Evolutionary conservation across 78 protist species (phyloP), one percentile per base, ranked within the genome.

Genomic region (Dictyostelium purpureum): DNA sequence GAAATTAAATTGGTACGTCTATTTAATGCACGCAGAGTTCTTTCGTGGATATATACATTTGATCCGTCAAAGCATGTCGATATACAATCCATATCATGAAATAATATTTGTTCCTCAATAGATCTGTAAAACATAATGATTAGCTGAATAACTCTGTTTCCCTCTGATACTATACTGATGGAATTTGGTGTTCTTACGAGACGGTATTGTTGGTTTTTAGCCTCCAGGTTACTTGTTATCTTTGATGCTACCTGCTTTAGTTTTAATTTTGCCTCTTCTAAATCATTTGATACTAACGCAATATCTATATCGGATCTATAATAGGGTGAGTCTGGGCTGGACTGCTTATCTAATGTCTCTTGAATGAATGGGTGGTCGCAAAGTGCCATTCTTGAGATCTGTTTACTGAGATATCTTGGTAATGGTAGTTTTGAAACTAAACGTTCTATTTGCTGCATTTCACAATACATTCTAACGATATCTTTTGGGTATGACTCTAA

Each of bases 71-170:
- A 71, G 26, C 54, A 33, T 11, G 14, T 24, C 3, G 59, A 38
- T 28, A 71, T 40, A 71, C 78, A 71, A 71, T 71, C 78, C 2
- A 71, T 71, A 24, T 71, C 78, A 45, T 71, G 57, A 26, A 71
- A 43, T 14, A 43, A 0, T 1, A 43, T 71, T 43, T 24, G 37
- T 40, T 71, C 40, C 26, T 71, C 78, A 43, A 71, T 71, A 2
- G 78, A n/a, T 71, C 14, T 71, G 9, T 33, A 1, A 19, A 71
- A 10, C 7, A 71, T 12, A 14, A 71, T 28, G 11, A 71, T 71
- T 16, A 71, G 10, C 43, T 71, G 78, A 45, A 71, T 43, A 14
- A 28, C 7, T 43, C 78, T 38, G 33, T 63, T 33, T 18, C 16
- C 33, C 33, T 38, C 26, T 11, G 31, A 31, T 28, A 63, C 24